A percentile compares a stretch with the other conserved stretches of the same genome.
Evolutionary conservation across 805 yeast species (phyloP).

Genomic region (Ogataea allantospora): DNA sequence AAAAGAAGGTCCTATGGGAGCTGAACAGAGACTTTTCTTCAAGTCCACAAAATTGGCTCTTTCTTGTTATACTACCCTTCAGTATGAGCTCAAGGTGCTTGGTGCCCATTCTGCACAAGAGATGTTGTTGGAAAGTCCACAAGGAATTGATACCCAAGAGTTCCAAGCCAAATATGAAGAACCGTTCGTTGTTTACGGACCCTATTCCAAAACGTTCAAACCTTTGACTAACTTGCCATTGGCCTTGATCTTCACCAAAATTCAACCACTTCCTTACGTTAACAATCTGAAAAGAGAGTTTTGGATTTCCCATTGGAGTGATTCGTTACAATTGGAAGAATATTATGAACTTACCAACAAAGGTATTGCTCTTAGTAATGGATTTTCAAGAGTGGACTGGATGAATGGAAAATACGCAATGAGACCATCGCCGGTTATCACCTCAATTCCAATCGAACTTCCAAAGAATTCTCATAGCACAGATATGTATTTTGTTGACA

Average conservation of each 20-base stretch:
- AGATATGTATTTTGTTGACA: constrained; percentile 81
- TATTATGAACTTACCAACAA: constrained; percentile 75
- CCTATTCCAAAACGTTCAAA: constrained; percentile 39
- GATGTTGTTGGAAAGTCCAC: constrained; percentile 11
- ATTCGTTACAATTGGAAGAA: constrained; percentile 75
- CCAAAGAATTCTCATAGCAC: constrained; percentile 41
- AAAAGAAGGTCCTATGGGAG: constrained; percentile 53
- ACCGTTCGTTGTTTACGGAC: constrained; percentile 52
- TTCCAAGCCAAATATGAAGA: constrained; percentile 29
- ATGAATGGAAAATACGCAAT: constrained; percentile 53
- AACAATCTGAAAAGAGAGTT: constrained; percentile 63
- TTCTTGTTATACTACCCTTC: constrained; percentile 59
- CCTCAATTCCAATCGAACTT: constrained; percentile 57
- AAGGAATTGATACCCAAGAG: constrained; percentile 32
- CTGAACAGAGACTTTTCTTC: constrained; percentile 57
- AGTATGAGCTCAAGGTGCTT: constrained; percentile 15
- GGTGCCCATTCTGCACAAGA: constrained; percentile 20
- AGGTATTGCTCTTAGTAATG: constrained; percentile 66
- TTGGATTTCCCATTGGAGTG: constrained; percentile 88
- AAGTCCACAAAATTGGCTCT: constrained; percentile 51
- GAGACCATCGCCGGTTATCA: constrained; percentile 57
- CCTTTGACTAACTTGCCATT: constrained; percentile 51
- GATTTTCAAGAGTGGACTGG: constrained; percentile 82
- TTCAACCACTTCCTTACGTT: constrained; percentile 62
- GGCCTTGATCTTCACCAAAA: constrained; percentile 60